Percentiles rank a stretch among this genome's conserved stretches.
Evolutionary conservation across 2,329 filamentous ascomycete genomes (phyloP).

Genomic region (Aotearoamyces nothofagi): DNA sequence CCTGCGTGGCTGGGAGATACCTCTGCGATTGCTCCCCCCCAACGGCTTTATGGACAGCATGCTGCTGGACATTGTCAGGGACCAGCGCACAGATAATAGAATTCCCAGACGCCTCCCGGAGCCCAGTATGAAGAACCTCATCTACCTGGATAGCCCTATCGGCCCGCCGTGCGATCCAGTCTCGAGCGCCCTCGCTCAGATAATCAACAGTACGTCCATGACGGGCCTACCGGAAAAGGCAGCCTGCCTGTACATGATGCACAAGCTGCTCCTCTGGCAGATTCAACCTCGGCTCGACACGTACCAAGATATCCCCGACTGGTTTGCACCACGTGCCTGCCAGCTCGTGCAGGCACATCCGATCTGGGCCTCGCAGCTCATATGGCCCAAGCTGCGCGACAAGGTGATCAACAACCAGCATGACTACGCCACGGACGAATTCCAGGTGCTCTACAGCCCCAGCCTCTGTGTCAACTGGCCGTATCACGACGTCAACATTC

Average conservation of each 20-base stretch:
- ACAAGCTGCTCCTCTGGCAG: slow-evolving; percentile 13
- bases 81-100: too few species aligned
- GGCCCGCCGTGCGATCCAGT: slow-evolving; percentile 13
- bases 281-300: slow-evolving; percentile 9
- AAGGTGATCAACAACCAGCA: slow-evolving; percentile 21
- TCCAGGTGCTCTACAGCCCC: slow-evolving; percentile 20
- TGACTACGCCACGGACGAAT: slow-evolving; percentile 23
- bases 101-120: too few species aligned
- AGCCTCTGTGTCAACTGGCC: slow-evolving; percentile 23
- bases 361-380: slow-evolving; percentile 18
- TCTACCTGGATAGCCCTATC: slow-evolving; percentile 16
- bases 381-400: slow-evolving; percentile 21
- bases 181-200: slow-evolving; percentile 16
- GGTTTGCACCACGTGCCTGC: slow-evolving; percentile 10
- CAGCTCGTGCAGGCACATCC: slow-evolving; percentile 19
- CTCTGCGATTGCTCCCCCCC: slow-evolving; percentile 18
- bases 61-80: too few species aligned
- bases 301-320: slow-evolving; percentile 12
- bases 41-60: slow-evolving; percentile 21
- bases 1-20: slow-evolving; percentile 18
- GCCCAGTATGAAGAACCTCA: slow-evolving; percentile 20
- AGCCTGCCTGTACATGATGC: slow-evolving; percentile 9
- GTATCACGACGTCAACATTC: slow-evolving; percentile 8
- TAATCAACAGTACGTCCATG: slow-evolving; percentile 8
- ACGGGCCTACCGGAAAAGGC: slow-evolving; percentile 9